Percentiles rank a stretch among this genome's conserved stretches.
Conservation (phyloP, 1,139 yeast species). For the Yamadazyma membranifaciens region DNA sequence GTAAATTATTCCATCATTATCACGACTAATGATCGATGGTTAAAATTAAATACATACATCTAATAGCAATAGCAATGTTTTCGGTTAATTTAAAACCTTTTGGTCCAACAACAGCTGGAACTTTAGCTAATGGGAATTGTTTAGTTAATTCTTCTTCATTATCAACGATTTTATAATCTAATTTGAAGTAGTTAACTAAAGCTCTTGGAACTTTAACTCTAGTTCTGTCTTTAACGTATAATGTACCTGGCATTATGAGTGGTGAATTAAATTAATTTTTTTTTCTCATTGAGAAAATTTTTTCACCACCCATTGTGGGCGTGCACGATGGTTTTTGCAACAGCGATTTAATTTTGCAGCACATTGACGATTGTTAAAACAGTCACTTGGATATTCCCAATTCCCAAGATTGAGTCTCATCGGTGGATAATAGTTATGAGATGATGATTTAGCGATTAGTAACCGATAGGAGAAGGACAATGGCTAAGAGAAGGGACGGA, state of each 20-base stretch:
- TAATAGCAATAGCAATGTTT: slow-evolving; percentile 65
- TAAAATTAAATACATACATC: slow-evolving; percentile 28
- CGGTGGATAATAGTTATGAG: too few relatives aligned
- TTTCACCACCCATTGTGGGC: not conserved
- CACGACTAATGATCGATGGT: not conserved
- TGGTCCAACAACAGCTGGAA: slow-evolving; percentile 79
- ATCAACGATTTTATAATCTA: slow-evolving; percentile 63
- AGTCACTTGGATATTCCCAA: too few relatives aligned
- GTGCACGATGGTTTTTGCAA: not conserved
- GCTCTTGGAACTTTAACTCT: slow-evolving; percentile 42
- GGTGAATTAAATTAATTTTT: not conserved
- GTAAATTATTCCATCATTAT: slow-evolving; percentile 70
- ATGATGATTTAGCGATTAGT: too few relatives aligned
- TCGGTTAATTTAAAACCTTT: slow-evolving; percentile 81
- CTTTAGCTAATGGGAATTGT: slow-evolving; percentile 68
- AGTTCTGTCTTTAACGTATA: slow-evolving; percentile 51
- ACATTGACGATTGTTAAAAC: too few relatives aligned
- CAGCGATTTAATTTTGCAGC: too few relatives aligned
- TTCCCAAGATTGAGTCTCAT: too few relatives aligned
- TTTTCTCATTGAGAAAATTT: slow-evolving; percentile 1
- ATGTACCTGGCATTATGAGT: slow-evolving; percentile 64
- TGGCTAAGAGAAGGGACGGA: not conserved
- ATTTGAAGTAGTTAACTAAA: slow-evolving; percentile 65
- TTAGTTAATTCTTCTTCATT: slow-evolving; percentile 46
- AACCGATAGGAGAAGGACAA: not conserved